Base-by-base conservation (phyloP, 371 early-diverging fungal genomes). In the Mucor piriformis region DNA sequence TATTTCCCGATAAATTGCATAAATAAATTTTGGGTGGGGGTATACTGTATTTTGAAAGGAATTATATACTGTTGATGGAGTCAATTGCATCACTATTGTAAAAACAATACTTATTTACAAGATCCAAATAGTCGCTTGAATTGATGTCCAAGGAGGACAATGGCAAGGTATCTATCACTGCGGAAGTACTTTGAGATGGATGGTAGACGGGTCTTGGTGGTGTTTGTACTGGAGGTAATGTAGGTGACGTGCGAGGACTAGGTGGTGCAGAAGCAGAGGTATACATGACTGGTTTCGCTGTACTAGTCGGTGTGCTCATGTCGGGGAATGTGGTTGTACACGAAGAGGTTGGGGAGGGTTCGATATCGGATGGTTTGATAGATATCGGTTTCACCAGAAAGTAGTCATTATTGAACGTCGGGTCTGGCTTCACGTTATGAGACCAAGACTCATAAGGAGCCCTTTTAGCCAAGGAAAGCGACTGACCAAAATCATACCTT, bases 401-500 rank as follows among this genome's bases (percentile, higher is more conserved):
- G 27, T 49, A 33, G 21, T 61, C 50, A 0, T 33, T 38, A 7
- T 48, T 49, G 16, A 50, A 16, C 2, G 33, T 43, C 6, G 43
- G 42, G 27, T 54, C 33, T 23, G 46, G 29, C 24, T 49, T 49
- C n/a, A 57, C 49, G 15, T 49, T 27, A n/a, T 29, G 25, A 38
- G 61, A 16, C 54, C 54, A 54, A 12, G 52, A 44, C 2, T 61
- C 54, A 56, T 49, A 49, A 1, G 60, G 54, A 2, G 61, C 50
- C 34, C 54, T 40, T 49, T 67, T 70, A 18, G 73, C 67, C 42
- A 57, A 29, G 6, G 61, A 67, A 3, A 73, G 38, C 18, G 73
- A 73, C 6, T 63, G 67, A 32, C 63, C 56, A 52, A 73, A 73
- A 57, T 69, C 64, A 53, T 73, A 73, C 18, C 73, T 25, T 29